Evolutionary conservation across 148 eudicot genomes (phyloP).

Genomic region (Rhododendron vialii): DNA sequence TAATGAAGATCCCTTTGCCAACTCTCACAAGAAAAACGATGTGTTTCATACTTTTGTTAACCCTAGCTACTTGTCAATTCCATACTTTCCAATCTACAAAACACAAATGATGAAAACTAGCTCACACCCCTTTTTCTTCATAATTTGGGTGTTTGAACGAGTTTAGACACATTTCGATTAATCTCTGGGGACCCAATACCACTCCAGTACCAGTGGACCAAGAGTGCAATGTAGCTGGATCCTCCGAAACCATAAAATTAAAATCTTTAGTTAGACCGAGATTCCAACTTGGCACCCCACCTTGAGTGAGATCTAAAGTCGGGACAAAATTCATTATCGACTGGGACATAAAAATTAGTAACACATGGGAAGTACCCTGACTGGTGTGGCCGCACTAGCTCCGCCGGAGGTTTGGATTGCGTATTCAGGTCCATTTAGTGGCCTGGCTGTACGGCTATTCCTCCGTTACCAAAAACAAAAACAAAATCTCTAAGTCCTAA

Average conservation of each 20-base stretch:
- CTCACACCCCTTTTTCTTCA: neutral
- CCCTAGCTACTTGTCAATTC: neutral
- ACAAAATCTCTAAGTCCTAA: neutral
- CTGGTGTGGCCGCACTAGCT: too few species aligned
- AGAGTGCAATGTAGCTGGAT: neutral
- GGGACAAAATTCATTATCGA: neutral
- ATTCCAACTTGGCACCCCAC: neutral
- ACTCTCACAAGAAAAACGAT: conserved; percentile 1
- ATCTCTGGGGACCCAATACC: neutral
- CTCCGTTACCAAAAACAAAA: too few species aligned
- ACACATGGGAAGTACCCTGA: neutral
- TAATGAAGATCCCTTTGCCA: conserved; percentile 10
- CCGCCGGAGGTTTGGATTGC: too few species aligned
- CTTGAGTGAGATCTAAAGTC: neutral
- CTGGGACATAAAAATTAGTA: neutral
- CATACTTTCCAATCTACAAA: conserved; percentile 1
- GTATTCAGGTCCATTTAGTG: too few species aligned
- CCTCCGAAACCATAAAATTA: neutral
- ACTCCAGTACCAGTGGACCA: neutral
- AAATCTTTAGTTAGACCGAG: too few species aligned
- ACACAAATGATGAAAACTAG: conserved; percentile 3
- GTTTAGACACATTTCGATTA: neutral
- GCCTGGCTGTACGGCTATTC: too few species aligned
- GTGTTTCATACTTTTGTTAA: neutral
- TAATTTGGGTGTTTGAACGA: neutral